These are phyloP conservation scores for Salvia miltiorrhiza DNA, from an alignment of 257 asterid genomes.

Conservation along the genomic window DNA sequence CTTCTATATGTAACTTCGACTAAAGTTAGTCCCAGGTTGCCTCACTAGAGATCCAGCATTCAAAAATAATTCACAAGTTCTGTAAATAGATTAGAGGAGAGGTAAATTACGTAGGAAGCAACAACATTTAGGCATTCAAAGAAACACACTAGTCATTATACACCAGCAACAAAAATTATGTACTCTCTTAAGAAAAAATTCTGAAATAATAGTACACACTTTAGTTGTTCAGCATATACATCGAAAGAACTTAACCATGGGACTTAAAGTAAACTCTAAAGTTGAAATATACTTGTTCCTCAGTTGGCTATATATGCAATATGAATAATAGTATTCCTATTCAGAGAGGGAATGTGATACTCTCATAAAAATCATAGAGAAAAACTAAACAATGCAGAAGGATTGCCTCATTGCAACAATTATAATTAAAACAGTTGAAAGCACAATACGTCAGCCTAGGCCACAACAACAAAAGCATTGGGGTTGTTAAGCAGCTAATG, in stretches of 20 bases:
- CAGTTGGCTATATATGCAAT: not conserved
- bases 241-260: not conserved
- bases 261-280: not conserved
- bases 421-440: not conserved
- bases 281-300: not conserved
- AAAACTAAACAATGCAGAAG: not conserved
- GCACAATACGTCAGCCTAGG: not conserved
- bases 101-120: not conserved
- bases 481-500: not conserved
- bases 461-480: not conserved
- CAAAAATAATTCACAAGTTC: not conserved
- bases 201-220: not conserved
- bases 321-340: not conserved
- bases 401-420: not conserved
- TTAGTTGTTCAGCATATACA: not conserved
- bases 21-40: not conserved
- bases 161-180: not conserved
- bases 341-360: not conserved
- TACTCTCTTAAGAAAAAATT: not conserved
- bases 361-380: not conserved
- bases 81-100: not conserved
- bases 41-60: not conserved
- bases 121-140: not conserved
- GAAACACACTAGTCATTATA: not conserved
- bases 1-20: not conserved